phyloP scores from a whole-genome alignment of 345 rosid genomes.

The Eutrema japonicum region DNA sequence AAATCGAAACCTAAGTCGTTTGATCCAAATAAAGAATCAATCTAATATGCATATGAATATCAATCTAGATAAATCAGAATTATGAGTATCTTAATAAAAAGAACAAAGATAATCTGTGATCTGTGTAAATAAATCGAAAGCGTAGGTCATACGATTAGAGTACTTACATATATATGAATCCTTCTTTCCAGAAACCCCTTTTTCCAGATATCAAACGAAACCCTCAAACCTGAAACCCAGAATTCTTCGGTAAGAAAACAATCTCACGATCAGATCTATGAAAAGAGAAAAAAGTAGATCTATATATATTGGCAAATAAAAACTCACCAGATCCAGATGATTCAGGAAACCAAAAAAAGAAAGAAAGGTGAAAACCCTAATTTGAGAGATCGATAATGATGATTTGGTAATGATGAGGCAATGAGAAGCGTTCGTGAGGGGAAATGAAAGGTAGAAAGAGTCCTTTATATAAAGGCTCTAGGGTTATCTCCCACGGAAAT shows the following conservation, averaged over 20 bases:
- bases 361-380: constrained; percentile 27
- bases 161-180: constrained; percentile 32
- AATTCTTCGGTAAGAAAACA: neutral
- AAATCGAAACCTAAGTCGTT: neutral
- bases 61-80: neutral
- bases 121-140: neutral
- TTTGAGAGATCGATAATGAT: constrained; percentile 23
- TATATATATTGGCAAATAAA: neutral
- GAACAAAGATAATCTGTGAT: neutral
- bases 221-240: constrained; percentile 39
- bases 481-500: neutral
- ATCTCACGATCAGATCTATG: constrained; percentile 8
- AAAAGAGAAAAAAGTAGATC: neutral
- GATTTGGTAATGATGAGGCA: constrained; percentile 50
- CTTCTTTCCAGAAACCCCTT: constrained; percentile 17
- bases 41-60: neutral
- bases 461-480: constrained; percentile 29
- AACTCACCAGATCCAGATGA: constrained; percentile 39
- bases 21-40: neutral
- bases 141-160: neutral
- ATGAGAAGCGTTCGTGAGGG: constrained; percentile 44
- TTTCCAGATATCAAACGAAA: constrained; percentile 39
- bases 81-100: neutral
- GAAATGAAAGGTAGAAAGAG: constrained; percentile 8
- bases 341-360: neutral